Percentiles rank a stretch among this genome's conserved stretches.
phyloP scores from a whole-genome alignment of 441 rosid genomes.

The Aquilaria agallochum region DNA sequence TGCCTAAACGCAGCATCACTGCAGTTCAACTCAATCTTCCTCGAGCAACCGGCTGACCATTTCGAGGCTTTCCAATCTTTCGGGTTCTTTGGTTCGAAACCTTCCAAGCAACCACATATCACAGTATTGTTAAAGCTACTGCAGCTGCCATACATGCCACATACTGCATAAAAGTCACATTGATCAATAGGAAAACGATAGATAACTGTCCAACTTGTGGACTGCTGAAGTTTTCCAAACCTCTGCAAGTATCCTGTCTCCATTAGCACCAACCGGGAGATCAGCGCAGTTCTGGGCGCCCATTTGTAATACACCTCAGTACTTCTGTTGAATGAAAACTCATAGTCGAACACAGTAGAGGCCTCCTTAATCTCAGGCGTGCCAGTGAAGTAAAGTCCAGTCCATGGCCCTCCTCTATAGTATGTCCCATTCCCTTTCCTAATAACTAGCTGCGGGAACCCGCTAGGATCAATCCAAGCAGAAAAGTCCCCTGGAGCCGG shows the following conservation, averaged over 20 bases:
- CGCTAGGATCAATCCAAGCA: conserved; percentile 6
- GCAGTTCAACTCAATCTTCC: conserved; percentile 12
- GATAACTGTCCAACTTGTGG: conserved; percentile 18
- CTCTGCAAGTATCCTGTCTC: conserved; percentile 22
- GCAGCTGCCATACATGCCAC: conserved; percentile 19
- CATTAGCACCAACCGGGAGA: conserved; percentile 2
- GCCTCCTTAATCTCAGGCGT: not conserved
- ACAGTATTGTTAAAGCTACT: conserved; percentile 12
- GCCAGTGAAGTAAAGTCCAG: conserved; percentile 12
- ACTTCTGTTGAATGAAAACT: not conserved
- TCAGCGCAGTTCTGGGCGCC: conserved; percentile 1
- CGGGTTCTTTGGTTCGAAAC: conserved; percentile 15
- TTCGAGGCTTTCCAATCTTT: not conserved
- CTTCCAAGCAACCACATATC: conserved; percentile 18
- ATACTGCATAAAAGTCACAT: not conserved
- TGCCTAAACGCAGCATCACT: not conserved
- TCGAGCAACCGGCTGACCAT: conserved; percentile 16
- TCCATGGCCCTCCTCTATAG: conserved; percentile 16
- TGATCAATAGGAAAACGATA: conserved; percentile 14
- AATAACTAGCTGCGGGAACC: conserved; percentile 16
- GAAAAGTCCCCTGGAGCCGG: conserved; percentile 15
- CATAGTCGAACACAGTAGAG: not conserved
- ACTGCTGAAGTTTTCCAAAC: conserved; percentile 10
- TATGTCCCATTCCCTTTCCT: not conserved
- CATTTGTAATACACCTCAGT: conserved; percentile 5